Conservation (phyloP, 164 flowering plant species). For the Magnolia changhungtana region DNA sequence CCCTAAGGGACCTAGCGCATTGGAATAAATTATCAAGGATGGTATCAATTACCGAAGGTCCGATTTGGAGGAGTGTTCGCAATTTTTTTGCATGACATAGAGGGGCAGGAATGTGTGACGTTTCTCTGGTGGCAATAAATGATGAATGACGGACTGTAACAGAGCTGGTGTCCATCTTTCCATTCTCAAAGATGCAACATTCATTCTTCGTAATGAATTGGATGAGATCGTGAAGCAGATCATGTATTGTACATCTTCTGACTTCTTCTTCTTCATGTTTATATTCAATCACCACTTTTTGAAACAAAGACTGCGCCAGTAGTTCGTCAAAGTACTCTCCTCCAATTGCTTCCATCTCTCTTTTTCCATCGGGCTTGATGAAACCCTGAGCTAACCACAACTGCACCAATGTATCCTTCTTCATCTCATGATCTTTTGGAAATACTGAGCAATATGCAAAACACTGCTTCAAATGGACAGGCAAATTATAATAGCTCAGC, state of each 20-base stretch:
- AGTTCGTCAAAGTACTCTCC: constrained; percentile 5
- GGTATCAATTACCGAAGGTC: too few species aligned
- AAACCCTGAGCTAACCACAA: constrained; percentile 20
- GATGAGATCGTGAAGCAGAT: constrained; percentile 4
- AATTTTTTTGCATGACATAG: background rate
- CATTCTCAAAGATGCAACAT: background rate
- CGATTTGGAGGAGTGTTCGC: background rate
- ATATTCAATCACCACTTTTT: background rate
- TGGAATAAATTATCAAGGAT: background rate
- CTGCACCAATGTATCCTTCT: background rate
- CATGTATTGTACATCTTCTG: constrained; percentile 8
- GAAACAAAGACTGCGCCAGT: constrained; percentile 9
- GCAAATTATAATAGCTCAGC: constrained; percentile 9
- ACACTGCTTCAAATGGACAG: constrained; percentile 7
- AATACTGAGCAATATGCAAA: constrained; percentile 12
- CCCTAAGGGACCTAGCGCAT: background rate
- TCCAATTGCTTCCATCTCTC: constrained; percentile 4
- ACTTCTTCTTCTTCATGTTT: background rate
- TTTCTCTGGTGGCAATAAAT: background rate
- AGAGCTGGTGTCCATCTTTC: background rate
- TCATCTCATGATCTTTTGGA: constrained; percentile 2
- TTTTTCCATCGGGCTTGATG: background rate
- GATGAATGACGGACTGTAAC: background rate
- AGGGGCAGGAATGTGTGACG: background rate
- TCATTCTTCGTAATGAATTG: constrained; percentile 1